Evolutionary conservation across 495 filamentous ascomycete genomes (phyloP), one percentile per base, ranked within the genome.

Genomic region (Hamigera avellanea): DNA sequence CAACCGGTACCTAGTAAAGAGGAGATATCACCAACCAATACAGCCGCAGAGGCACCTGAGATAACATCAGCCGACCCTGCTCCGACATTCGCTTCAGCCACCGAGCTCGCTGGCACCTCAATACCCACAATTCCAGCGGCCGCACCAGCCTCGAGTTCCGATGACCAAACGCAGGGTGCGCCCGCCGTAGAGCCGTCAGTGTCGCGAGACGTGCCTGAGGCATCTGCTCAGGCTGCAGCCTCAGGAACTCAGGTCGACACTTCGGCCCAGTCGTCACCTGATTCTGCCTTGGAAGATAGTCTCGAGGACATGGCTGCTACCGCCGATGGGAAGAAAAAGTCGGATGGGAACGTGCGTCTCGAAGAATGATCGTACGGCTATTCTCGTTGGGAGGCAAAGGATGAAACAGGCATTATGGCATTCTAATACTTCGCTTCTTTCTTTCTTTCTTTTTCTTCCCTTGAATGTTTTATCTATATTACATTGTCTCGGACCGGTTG

Each of bases 311-410:
- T 56, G 33, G 19, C 57, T 26, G 52, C 55, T 2, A 36, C 51
- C 13, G 55, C 55, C 8, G 51, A 63, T 29, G 58, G 46, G 18
- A 62, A 66, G 50, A 50, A 26, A 31, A 1, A 28, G 4, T 60
- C 57, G 9, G 54, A 62, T 13, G 50, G 50, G 23, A 41, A 51
- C 1, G 33, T 50, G 8, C 21, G 9, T 23, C 21, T 9, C 21
- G 21, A 5, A 4, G 21, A 23, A 9, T 23, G 21, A 23, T 23
- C 21, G 21, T 5, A 4, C 21, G 21, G 21, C 9, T 9, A 23
- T 4, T 23, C 21, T n/a, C n/a, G n/a, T n/a, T n/a, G n/a, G n/a
- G n/a, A n/a, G n/a, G n/a, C n/a, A n/a, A n/a, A n/a, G n/a, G n/a
- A n/a, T n/a, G n/a, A n/a, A n/a, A n/a, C n/a, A n/a, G n/a, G n/a